A percentile compares a stretch with the other conserved stretches of the same genome.
These are phyloP conservation scores for Pseudogymnoascus sp. DNA, from an alignment of 2,329 filamentous ascomycete species.

Conservation along the genomic window DNA sequence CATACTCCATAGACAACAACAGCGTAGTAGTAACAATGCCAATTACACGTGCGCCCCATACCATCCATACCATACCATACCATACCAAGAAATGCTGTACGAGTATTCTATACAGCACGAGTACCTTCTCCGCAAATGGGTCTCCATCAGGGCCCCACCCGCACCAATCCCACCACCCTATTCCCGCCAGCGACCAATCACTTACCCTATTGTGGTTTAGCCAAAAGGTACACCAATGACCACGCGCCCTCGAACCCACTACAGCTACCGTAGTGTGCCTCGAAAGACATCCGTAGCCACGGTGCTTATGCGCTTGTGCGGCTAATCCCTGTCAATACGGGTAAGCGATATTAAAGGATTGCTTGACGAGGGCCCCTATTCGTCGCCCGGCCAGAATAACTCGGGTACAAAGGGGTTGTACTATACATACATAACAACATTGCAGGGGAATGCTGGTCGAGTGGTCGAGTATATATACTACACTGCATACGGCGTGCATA, in stretches of 20 bases:
- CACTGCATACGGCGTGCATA: background rate
- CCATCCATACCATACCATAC: too few species aligned
- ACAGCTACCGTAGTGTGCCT: background rate
- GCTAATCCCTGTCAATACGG: background rate
- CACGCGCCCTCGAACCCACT: background rate
- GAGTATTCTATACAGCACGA: too few species aligned
- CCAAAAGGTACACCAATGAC: background rate
- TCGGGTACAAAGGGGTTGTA: background rate
- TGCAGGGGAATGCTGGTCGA: background rate
- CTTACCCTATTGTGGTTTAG: background rate
- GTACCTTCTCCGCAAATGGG: background rate
- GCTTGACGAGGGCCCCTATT: background rate
- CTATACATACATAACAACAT: background rate
- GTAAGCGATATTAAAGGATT: slow-evolving; percentile 6
- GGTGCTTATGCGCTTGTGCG: background rate
- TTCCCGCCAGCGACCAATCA: background rate
- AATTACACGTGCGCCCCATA: background rate
- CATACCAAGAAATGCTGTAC: background rate
- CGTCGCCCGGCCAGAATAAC: background rate
- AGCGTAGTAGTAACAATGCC: background rate
- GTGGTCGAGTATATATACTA: too few species aligned
- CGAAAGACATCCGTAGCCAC: background rate
- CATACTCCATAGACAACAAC: too few species aligned
- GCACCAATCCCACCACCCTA: background rate
- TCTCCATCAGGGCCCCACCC: background rate